phyloP scores from a whole-genome alignment of 305 asterid species.

The Plantago lanceolata region DNA sequence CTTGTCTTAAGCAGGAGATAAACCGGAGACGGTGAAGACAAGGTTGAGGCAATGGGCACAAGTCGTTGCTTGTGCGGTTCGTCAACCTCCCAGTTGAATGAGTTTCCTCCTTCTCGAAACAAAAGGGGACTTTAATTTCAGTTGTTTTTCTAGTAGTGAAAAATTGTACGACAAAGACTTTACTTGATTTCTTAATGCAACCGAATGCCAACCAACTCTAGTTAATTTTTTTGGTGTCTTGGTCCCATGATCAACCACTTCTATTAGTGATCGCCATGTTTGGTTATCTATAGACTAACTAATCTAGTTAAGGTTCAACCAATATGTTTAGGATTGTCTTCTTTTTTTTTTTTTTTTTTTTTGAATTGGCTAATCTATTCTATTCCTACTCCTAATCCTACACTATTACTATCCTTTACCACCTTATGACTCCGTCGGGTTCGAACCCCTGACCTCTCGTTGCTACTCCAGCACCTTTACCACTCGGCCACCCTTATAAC shows the following conservation, averaged over 20 bases:
- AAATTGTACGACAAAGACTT: slow-evolving; percentile 2
- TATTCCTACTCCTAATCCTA: no score
- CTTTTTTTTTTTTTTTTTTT: no score
- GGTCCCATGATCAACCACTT: slow-evolving; percentile 12
- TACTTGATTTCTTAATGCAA: slow-evolving; percentile 5
- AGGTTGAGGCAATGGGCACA: slow-evolving; percentile 75
- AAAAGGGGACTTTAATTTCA: no score
- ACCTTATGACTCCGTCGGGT: no score
- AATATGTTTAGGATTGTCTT: background rate
- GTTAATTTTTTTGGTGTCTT: slow-evolving; percentile 3
- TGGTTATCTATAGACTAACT: background rate
- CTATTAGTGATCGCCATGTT: background rate
- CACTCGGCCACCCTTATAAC: no score
- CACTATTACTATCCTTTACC: no score
- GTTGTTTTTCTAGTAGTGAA: no score
- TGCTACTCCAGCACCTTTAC: no score
- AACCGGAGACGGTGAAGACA: slow-evolving; percentile 62
- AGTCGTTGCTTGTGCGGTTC: slow-evolving; percentile 69
- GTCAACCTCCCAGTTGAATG: slow-evolving; percentile 40
- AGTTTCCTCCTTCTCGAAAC: no score
- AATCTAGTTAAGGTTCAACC: no score
- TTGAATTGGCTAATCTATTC: no score
- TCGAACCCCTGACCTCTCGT: no score
- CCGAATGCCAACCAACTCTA: slow-evolving; percentile 7
- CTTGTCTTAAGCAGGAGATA: slow-evolving; percentile 35